Evolutionary conservation across 202 grass and related monocot genomes (phyloP), one percentile per base, ranked within the genome.

Genomic region (Saccharum hybrid): DNA sequence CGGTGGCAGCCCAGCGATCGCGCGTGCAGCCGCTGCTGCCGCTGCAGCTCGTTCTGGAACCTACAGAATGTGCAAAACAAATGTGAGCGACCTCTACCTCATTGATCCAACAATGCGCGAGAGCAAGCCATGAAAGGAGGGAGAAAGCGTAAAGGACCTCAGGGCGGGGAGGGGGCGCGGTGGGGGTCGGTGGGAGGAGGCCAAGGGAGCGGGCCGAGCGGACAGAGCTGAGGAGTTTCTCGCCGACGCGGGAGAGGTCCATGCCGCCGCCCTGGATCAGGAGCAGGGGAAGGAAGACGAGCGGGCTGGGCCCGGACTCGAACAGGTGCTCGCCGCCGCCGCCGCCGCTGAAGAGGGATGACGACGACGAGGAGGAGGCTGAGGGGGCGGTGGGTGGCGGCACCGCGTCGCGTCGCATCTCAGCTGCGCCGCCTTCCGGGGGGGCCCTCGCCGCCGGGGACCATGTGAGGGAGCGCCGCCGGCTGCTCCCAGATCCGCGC

Each of bases 211-310:
- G 90, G 18, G 96, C 93, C 36, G 96, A 96, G 72, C 96, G 96
- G 23, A 99, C 91, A 62, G 93, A 99, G 88, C 91, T 96, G 85
- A 99, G 86, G 68, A 99, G 80, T 91, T 89, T 99, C 91, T 99
- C 96, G 72, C 96, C 91, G 71, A 99, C 96, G 82, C 93, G 85
- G 33, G 96, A 99, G 59, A 99, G 89, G 92, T 99, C 96, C 96
- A 99, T 99, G 80, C 96, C 93, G 46, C 96, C 91, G 33, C 93
- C 90, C 80, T 99, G 93, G 88, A 99, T 94, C 83, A 99, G 86
- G 71, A 99, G 96, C 81, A 99, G 86, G 66, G 96, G 93, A 57
- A 99, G 96, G 86, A 99, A 99, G 22, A 99, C 91, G 63, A 99
- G 86, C 23, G 96, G 96, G 40, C 89, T 89, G 14, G 89, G 96